phyloP scores from a whole-genome alignment of 768 basidiomycete species.

The Amanita inopinata region DNA sequence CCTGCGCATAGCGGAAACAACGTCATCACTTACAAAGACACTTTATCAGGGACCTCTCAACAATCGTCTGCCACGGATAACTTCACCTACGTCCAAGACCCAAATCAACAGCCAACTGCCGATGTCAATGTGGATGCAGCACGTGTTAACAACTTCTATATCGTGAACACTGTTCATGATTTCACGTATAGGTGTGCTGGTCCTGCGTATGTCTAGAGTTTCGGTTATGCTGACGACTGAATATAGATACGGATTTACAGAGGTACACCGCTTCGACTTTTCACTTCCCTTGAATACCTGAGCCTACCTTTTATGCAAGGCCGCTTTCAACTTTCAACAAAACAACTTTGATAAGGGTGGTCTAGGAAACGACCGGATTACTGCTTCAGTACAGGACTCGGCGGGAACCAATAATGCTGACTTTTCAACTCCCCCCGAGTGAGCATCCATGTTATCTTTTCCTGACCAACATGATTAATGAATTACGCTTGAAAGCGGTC shows the following conservation, averaged over 20 bases:
- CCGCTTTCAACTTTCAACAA: constrained; percentile 46
- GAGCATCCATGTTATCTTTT: constrained; percentile 8
- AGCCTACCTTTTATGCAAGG: constrained; percentile 28
- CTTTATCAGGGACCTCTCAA: neutral
- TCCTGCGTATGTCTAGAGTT: neutral
- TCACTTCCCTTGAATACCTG: neutral
- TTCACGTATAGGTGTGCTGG: neutral
- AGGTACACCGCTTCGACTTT: too few relatives aligned
- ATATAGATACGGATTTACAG: neutral
- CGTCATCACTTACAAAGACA: neutral
- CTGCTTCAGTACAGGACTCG: constrained; percentile 39
- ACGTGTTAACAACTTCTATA: neutral
- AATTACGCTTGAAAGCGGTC: constrained; percentile 13
- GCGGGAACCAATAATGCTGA: constrained; percentile 33
- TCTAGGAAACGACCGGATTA: constrained; percentile 43
- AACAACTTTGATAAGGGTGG: too few relatives aligned
- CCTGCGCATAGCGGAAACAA: neutral
- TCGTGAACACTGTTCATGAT: constrained; percentile 1
- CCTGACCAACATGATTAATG: neutral
- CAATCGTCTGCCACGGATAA: neutral
- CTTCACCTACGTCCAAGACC: neutral
- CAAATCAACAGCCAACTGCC: neutral
- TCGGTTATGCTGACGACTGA: neutral
- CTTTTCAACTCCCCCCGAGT: constrained; percentile 34
- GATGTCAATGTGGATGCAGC: neutral